A percentile compares a stretch with the other conserved stretches of the same genome.
Evolutionary conservation across 2,329 filamentous ascomycete species (phyloP).

Genomic region (Fusarium zealandicum): DNA sequence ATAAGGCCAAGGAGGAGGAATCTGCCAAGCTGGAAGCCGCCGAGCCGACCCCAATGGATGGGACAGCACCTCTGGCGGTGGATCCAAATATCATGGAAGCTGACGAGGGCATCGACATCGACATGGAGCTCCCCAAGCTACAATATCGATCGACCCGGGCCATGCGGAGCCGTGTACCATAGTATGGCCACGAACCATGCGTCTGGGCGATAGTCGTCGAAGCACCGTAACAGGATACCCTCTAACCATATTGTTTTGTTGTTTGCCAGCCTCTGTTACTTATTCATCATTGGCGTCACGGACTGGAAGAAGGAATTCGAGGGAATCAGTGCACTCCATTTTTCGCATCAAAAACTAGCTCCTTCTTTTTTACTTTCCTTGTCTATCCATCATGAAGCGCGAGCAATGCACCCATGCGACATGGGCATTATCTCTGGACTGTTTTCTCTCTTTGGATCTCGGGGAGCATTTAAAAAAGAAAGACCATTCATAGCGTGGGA

Average conservation of each 20-base stretch:
- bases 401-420: constrained; percentile 24
- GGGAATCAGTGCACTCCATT: constrained; percentile 3
- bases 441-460: constrained; percentile 14
- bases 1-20: constrained; percentile 37
- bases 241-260: constrained; percentile 10
- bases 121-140: constrained; percentile 49
- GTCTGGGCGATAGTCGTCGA: constrained; percentile 32
- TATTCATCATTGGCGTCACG: constrained; percentile 32
- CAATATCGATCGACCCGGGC: constrained; percentile 53
- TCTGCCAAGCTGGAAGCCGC: constrained; percentile 36
- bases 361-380: constrained; percentile 20
- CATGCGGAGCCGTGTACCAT: constrained; percentile 46
- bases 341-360: constrained; percentile 3
- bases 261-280: constrained; percentile 19
- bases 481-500: constrained; percentile 40
- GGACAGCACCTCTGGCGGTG: constrained; percentile 43
- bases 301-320: constrained; percentile 17
- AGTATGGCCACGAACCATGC: constrained; percentile 35
- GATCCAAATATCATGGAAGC: constrained; percentile 47
- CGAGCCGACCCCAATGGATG: constrained; percentile 24
- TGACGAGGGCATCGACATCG: constrained; percentile 53
- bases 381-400: constrained; percentile 29
- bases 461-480: constrained; percentile 31
- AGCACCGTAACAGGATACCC: constrained; percentile 11
- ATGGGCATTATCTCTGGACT: constrained; percentile 22